Evolutionary conservation across 441 rosid species (phyloP), one percentile per base, ranked within the genome.

Genomic region (Gossypium aridum): DNA sequence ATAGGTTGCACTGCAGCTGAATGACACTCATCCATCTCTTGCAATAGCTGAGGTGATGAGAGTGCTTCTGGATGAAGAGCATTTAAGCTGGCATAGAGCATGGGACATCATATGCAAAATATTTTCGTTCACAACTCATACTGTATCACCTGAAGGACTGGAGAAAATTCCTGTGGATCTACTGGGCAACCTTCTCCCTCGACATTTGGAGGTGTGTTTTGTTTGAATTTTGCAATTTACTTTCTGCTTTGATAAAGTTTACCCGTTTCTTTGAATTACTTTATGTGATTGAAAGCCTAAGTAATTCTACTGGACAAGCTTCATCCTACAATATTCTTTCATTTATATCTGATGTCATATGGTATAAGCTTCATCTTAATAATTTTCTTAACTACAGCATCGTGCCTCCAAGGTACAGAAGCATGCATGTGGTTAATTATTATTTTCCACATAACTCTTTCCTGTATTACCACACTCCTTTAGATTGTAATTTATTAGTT

Each of bases 21-120:
- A 83, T 76, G 91, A 88, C 73, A 88, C 91, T 31, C 91, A 88
- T 76, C 90, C 91, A 51, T 78, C 89, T 55, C 84, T 88, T 25
- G 84, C 85, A 56, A 80, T 83, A 64, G 82, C 76, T 72, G 91
- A 88, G 85, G 79, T 86, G 39, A 82, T 83, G 85, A 83, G 91
- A 77, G 77, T 86, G 71, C 85, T 88, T 49, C 64, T 88, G 66
- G 91, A 88, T 73, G 85, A 81, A 72, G 87, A 85, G 82, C 74
- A 77, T 73, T 69, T 88, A 74, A 80, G 65, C 45, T 84, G 88
- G 90, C 63, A 60, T 22, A 80, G 55, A 78, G 86, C 88, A 56
- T 85, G 88, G 86, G 69, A 84, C 47, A 80, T 87, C 60, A 75
- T 75, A 51, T 69, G 77, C 82, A 83, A 80, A 68, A 76, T 85